A percentile compares a stretch with the other conserved stretches of the same genome.
phyloP scores from a whole-genome alignment of 768 basidiomycete genomes.

The Termitomyces heimii region DNA sequence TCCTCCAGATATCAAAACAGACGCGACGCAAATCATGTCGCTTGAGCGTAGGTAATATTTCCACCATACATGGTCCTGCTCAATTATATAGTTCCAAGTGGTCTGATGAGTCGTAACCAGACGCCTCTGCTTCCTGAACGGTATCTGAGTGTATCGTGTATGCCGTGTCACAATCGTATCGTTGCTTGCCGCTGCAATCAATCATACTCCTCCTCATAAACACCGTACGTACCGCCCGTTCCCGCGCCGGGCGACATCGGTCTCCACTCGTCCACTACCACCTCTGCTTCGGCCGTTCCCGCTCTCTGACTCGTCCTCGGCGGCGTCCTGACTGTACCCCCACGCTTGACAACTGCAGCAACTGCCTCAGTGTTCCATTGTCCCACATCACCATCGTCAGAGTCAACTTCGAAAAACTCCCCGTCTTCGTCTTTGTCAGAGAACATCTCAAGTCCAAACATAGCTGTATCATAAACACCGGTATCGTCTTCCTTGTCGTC shows the following conservation, averaged over 20 bases:
- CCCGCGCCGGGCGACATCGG: constrained; percentile 17
- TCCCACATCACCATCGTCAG: constrained; percentile 11
- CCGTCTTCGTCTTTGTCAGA: constrained; percentile 5
- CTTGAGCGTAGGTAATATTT: background rate
- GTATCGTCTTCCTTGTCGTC: constrained; percentile 7
- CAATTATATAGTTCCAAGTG: background rate
- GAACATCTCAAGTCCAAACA: constrained; percentile 13
- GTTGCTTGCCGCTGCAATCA: constrained; percentile 9
- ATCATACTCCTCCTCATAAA: constrained; percentile 36
- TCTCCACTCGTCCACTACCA: constrained; percentile 15
- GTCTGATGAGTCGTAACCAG: background rate
- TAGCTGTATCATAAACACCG: constrained; percentile 1
- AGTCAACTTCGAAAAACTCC: background rate
- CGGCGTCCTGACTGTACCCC: background rate
- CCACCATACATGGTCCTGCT: background rate
- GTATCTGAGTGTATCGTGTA: background rate
- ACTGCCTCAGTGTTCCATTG: background rate
- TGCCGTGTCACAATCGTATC: background rate
- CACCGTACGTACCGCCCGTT: background rate
- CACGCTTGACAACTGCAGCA: background rate
- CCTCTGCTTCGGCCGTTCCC: constrained; percentile 4
- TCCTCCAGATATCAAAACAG: background rate
- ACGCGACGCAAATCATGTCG: background rate
- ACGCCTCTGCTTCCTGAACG: background rate
- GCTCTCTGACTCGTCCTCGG: background rate